phyloP scores from a whole-genome alignment of 495 filamentous ascomycete genomes.

The Entonaema liquescens region DNA sequence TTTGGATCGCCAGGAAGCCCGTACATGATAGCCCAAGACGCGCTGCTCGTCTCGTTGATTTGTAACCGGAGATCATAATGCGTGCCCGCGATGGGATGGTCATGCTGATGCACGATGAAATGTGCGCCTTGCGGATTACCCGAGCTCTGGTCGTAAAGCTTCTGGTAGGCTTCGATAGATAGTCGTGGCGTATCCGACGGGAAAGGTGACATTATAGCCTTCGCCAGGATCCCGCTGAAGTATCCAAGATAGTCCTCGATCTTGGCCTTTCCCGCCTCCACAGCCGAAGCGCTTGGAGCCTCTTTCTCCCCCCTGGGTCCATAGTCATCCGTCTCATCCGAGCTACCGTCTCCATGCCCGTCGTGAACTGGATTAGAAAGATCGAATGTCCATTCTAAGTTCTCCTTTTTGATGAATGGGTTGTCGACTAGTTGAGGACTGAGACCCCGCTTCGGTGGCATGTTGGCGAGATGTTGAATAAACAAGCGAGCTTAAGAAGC shows the following conservation, averaged over 20 bases:
- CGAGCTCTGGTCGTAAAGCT: constrained; percentile 62
- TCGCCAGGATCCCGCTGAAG: constrained; percentile 56
- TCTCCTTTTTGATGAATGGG: constrained; percentile 49
- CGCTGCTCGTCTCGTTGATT: constrained; percentile 69
- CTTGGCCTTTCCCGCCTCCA: constrained; percentile 65
- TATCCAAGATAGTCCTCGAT: constrained; percentile 63
- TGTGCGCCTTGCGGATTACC: constrained; percentile 60
- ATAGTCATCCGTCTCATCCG: constrained; percentile 9
- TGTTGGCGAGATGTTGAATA: background rate
- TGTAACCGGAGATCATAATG: constrained; percentile 74
- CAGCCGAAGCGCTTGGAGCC: constrained; percentile 49
- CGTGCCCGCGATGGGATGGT: constrained; percentile 70
- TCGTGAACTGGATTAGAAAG: constrained; percentile 24
- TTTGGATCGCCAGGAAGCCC: constrained; percentile 72
- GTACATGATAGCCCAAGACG: constrained; percentile 73
- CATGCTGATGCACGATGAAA: constrained; percentile 75
- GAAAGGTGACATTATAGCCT: constrained; percentile 41
- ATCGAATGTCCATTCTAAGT: constrained; percentile 46
- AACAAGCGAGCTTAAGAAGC: background rate
- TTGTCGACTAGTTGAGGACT: constrained; percentile 37
- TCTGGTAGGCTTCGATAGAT: constrained; percentile 54
- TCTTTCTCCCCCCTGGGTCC: constrained; percentile 6
- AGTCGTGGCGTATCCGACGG: constrained; percentile 48
- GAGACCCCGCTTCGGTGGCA: constrained; percentile 31
- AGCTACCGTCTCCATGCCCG: constrained; percentile 17